Evolutionary conservation across 1,284 basidiomycete species (phyloP).

Genomic region (Leccinum fuscescens): DNA sequence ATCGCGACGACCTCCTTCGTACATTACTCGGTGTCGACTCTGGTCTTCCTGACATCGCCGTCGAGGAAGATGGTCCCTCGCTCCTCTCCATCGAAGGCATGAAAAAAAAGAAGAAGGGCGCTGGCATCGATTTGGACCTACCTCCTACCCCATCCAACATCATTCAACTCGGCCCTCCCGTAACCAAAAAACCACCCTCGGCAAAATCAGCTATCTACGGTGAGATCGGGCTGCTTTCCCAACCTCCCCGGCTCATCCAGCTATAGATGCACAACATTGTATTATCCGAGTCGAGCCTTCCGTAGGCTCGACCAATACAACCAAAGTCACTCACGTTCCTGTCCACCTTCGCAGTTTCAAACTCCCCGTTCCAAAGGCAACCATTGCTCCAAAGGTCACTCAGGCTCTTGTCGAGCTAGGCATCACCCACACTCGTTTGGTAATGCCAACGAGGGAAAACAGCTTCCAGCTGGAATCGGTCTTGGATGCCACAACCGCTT

Average conservation of each 20-base stretch:
- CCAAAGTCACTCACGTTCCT: conserved; percentile 74
- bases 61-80: conserved; percentile 61
- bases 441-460: conserved; percentile 90
- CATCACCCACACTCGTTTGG: conserved; percentile 69
- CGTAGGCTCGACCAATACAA: conserved; percentile 48
- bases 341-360: conserved; percentile 82
- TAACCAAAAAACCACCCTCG: conserved; percentile 45
- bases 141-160: conserved; percentile 53
- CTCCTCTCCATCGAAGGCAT: conserved; percentile 37
- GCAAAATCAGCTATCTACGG: conserved; percentile 60
- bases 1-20: conserved; percentile 88
- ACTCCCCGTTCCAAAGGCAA: conserved; percentile 73
- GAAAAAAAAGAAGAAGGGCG: conserved; percentile 50
- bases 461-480: conserved; percentile 70
- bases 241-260: conserved; percentile 8
- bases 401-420: conserved; percentile 76
- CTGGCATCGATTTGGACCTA: conserved; percentile 51
- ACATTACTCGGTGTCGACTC: conserved; percentile 84
- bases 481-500: conserved; percentile 63
- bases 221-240: conserved; percentile 29
- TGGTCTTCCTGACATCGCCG: conserved; percentile 70
- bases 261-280: conserved; percentile 68
- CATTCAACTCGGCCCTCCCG: conserved; percentile 42
- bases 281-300: conserved; percentile 69
- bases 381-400: conserved; percentile 70